phyloP scores from a whole-genome alignment of 306 rosid genomes.

The Prunus salicina region DNA sequence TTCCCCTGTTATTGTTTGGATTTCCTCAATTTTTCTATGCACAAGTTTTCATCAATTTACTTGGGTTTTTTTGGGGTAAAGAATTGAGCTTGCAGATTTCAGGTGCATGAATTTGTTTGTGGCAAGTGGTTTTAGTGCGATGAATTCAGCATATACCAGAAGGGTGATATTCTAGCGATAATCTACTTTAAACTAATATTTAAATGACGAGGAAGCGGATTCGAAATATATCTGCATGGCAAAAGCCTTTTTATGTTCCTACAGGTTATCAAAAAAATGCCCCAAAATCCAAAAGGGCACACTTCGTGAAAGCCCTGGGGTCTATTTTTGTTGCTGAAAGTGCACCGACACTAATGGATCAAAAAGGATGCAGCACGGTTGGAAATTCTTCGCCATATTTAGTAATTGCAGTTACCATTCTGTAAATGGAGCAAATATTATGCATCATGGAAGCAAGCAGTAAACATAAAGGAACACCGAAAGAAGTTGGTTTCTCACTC shows the following conservation, averaged over 20 bases:
- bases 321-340: not conserved
- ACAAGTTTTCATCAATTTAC: too few relatives aligned
- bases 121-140: not conserved
- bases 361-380: not conserved
- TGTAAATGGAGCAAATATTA: not conserved
- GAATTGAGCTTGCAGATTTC: not conserved
- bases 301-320: not conserved
- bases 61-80: not conserved
- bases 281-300: not conserved
- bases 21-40: not conserved
- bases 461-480: too few relatives aligned
- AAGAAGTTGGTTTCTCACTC: too few relatives aligned
- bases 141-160: not conserved
- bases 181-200: too few relatives aligned
- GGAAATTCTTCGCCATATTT: not conserved
- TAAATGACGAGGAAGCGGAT: too few relatives aligned
- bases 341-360: not conserved
- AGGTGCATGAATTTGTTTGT: not conserved
- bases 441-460: too few relatives aligned
- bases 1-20: not conserved
- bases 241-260: too few relatives aligned
- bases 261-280: too few relatives aligned
- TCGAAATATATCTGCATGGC: too few relatives aligned
- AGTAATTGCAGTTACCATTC: not conserved
- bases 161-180: not conserved